A percentile compares a stretch with the other conserved stretches of the same genome.
Conservation (phyloP, 768 basidiomycete species). For the Trametes elegans region DNA sequence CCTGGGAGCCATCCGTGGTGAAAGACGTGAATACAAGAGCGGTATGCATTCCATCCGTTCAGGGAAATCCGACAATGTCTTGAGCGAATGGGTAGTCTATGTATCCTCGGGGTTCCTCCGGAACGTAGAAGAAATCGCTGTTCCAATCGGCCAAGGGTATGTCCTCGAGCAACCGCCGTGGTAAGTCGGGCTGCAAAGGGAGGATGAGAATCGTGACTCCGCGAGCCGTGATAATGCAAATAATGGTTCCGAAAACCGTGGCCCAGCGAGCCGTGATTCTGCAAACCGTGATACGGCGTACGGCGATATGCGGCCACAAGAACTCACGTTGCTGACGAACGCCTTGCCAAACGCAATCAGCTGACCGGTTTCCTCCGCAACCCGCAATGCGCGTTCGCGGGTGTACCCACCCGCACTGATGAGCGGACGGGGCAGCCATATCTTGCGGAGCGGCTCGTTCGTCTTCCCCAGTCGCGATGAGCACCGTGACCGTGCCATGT, state of each 20-base stretch:
- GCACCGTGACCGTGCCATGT: too few relatives aligned
- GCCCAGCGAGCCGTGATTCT: too few relatives aligned
- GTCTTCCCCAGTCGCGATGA: neutral
- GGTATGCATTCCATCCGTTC: too few relatives aligned
- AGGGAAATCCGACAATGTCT: too few relatives aligned
- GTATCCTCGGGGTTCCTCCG: conserved; percentile 16
- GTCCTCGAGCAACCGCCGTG: conserved; percentile 11
- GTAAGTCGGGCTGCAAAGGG: conserved; percentile 6
- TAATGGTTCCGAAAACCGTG: too few relatives aligned
- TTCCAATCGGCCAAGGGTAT: conserved; percentile 8
- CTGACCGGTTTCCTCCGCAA: conserved; percentile 18
- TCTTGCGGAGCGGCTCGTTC: conserved; percentile 21
- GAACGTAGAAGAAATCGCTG: conserved; percentile 7
- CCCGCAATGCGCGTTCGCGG: conserved; percentile 15
- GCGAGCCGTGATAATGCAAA: too few relatives aligned
- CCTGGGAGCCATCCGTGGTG: too few relatives aligned
- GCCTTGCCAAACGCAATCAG: conserved; percentile 27
- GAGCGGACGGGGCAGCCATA: conserved; percentile 17
- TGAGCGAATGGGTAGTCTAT: conserved; percentile 15
- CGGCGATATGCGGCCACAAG: neutral
- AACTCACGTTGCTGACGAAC: conserved; percentile 31
- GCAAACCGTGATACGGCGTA: too few relatives aligned
- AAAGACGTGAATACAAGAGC: too few relatives aligned
- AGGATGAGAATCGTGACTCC: neutral
- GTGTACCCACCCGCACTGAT: conserved; percentile 22